Conservation (phyloP, 805 yeast species). For the Kurtzmaniella cleridarum region DNA sequence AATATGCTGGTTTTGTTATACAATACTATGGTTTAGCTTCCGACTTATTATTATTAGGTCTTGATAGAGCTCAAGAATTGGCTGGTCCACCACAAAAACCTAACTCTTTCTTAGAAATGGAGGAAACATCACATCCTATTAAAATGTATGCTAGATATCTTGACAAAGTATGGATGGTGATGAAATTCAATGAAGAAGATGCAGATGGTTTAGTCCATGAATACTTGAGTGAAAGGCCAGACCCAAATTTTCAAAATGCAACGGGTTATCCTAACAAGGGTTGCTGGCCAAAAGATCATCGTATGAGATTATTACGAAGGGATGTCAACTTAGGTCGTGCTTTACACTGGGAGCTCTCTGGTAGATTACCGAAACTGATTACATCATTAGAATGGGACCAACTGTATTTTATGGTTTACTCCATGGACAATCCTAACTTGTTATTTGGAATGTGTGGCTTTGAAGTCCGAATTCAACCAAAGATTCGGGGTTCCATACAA, state of each 20-base stretch:
- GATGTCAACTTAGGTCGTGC: conserved; percentile 94
- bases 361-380: conserved; percentile 72
- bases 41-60: conserved; percentile 78
- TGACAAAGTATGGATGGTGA: conserved; percentile 75
- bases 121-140: conserved; percentile 63
- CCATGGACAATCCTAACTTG: conserved; percentile 83
- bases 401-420: conserved; percentile 81
- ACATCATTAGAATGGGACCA: conserved; percentile 75
- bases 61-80: conserved; percentile 78
- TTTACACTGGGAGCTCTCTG: conserved; percentile 81
- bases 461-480: conserved; percentile 86
- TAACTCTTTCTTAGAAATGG: conserved; percentile 73
- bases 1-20: conserved; percentile 81
- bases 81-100: conserved; percentile 76
- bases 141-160: conserved; percentile 76
- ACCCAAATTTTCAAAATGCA: conserved; percentile 83
- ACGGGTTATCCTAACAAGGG: conserved; percentile 82
- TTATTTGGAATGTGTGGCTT: conserved; percentile 92
- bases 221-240: conserved; percentile 78
- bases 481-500: conserved; percentile 32
- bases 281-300: conserved; percentile 91
- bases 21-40: conserved; percentile 86
- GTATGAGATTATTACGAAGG: conserved; percentile 85
- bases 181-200: conserved; percentile 69
- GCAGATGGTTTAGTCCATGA: conserved; percentile 72